Conservation (phyloP, 768 basidiomycete species). For the Goffeauzyma gilvescens region DNA sequence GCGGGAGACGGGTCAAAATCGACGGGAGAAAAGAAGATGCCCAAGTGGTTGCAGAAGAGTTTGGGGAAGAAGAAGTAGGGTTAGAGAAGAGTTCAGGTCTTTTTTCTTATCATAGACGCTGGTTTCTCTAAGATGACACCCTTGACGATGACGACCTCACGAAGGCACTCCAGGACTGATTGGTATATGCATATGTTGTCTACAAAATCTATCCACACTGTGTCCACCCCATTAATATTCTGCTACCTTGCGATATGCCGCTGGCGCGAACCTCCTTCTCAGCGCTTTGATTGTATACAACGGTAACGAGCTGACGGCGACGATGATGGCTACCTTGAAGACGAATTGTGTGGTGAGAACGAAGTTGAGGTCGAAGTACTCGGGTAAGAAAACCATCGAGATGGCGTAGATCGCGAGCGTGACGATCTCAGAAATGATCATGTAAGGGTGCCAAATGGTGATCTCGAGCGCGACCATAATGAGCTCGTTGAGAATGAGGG, state of each 20-base stretch:
- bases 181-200: too few species aligned
- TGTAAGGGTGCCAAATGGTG: slow-evolving; percentile 93
- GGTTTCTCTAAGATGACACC: too few species aligned
- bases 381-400: slow-evolving; percentile 82
- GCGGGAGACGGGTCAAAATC: slow-evolving; percentile 1
- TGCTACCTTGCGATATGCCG: slow-evolving; percentile 70
- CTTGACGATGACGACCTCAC: too few species aligned
- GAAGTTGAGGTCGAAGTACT: slow-evolving; percentile 91
- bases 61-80: slow-evolving; percentile 8
- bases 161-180: too few species aligned
- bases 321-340: slow-evolving; percentile 89
- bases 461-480: slow-evolving; percentile 98
- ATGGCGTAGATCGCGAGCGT: slow-evolving; percentile 74
- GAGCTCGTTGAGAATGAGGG: slow-evolving; percentile 83
- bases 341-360: slow-evolving; percentile 71
- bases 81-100: too few species aligned
- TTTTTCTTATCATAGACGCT: too few species aligned
- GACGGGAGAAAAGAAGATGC: slow-evolving; percentile 27
- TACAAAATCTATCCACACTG: too few species aligned
- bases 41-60: slow-evolving; percentile 21
- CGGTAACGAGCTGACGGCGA: slow-evolving; percentile 80
- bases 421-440: slow-evolving; percentile 76
- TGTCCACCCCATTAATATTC: slow-evolving; percentile 21
- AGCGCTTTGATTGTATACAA: slow-evolving; percentile 78
- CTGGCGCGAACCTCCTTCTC: slow-evolving; percentile 68